Evolutionary conservation across 805 yeast genomes (phyloP).

Genomic region (Nakazawaea peltata): DNA sequence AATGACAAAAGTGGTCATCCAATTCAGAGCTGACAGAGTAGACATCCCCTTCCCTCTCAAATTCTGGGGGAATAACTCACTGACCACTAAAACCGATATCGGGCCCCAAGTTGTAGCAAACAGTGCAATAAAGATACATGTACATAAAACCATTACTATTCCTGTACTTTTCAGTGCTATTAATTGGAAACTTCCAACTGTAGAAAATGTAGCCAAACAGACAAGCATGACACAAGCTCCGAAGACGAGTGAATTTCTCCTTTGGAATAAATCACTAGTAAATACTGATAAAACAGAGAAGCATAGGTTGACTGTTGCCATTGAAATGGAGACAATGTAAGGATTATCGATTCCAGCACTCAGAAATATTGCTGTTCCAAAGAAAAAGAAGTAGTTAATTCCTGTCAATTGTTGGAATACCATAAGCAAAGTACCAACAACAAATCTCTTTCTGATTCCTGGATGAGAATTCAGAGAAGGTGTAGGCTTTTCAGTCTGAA

Average conservation of each 20-base stretch:
- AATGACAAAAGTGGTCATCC: constrained; percentile 58
- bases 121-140: constrained; percentile 52
- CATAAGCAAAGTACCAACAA: constrained; percentile 21
- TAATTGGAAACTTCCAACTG: constrained; percentile 40
- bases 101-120: constrained; percentile 77
- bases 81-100: constrained; percentile 53
- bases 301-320: constrained; percentile 46
- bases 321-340: constrained; percentile 45
- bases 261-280: constrained; percentile 38
- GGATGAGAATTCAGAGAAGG: constrained; percentile 18
- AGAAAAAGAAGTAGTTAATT: constrained; percentile 61
- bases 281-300: constrained; percentile 42
- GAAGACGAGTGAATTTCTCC: constrained; percentile 35
- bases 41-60: constrained; percentile 46
- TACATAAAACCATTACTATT: constrained; percentile 43
- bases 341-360: constrained; percentile 45
- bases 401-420: constrained; percentile 48
- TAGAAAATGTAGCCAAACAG: constrained; percentile 49
- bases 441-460: constrained; percentile 14
- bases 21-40: constrained; percentile 54
- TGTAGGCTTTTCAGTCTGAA: no score
- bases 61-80: constrained; percentile 58
- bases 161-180: constrained; percentile 28
- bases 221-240: constrained; percentile 44
- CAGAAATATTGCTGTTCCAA: constrained; percentile 51